Evolutionary conservation across 495 filamentous ascomycete species (phyloP).

Genomic region (Tetracladium setigerum): DNA sequence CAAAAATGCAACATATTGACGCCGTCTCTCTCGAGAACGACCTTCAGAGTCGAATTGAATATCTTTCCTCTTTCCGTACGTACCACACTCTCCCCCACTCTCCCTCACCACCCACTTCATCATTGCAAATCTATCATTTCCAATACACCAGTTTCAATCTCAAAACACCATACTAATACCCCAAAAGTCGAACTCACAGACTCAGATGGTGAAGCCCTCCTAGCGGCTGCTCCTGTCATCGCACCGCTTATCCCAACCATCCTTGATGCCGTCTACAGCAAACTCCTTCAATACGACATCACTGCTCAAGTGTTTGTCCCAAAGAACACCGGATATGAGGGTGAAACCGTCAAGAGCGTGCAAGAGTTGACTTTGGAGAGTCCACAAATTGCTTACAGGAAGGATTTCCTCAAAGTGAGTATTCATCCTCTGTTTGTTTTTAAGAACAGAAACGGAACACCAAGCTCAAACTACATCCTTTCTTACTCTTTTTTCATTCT

Average conservation of each 20-base stretch:
- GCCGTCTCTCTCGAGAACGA: slow-evolving; percentile 19
- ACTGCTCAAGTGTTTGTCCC: slow-evolving; percentile 32
- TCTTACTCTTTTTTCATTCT: too few relatives aligned
- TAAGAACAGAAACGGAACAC: background rate
- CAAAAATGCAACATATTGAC: slow-evolving; percentile 29
- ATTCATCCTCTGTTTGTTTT: background rate
- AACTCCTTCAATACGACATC: slow-evolving; percentile 33
- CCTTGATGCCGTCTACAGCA: slow-evolving; percentile 30
- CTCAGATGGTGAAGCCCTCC: slow-evolving; percentile 24
- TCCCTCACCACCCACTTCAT: too few relatives aligned
- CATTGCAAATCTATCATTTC: too few relatives aligned
- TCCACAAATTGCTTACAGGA: slow-evolving; percentile 32
- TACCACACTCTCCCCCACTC: too few relatives aligned
- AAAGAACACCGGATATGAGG: slow-evolving; percentile 28
- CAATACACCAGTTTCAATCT: too few relatives aligned
- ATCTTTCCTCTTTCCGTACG: slow-evolving; percentile 24
- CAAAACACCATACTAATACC: too few relatives aligned
- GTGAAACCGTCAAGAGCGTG: slow-evolving; percentile 19
- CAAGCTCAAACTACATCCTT: background rate
- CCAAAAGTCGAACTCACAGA: slow-evolving; percentile 25
- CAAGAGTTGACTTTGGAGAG: slow-evolving; percentile 26
- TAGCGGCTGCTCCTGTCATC: slow-evolving; percentile 24
- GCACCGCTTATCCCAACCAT: slow-evolving; percentile 27
- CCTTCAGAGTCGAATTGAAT: slow-evolving; percentile 24
- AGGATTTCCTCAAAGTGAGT: slow-evolving; percentile 27